phyloP scores from a whole-genome alignment of 768 basidiomycete species.

The Russula sp. region DNA sequence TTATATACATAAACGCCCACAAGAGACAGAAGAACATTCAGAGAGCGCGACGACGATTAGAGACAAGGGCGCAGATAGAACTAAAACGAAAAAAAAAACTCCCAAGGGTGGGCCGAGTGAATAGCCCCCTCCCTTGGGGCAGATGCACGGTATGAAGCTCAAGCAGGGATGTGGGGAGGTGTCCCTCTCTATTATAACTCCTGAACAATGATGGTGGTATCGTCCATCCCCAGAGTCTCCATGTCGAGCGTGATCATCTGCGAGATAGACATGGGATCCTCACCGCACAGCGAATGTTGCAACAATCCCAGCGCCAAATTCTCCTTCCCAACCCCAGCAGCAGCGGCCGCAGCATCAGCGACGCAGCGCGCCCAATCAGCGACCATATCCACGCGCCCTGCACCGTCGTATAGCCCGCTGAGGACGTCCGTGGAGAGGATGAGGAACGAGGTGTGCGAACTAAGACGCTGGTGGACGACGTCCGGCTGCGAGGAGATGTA shows the following conservation, averaged over 20 bases:
- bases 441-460: constrained; percentile 26
- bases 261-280: constrained; percentile 34
- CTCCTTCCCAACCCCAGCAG: not conserved
- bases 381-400: constrained; percentile 28
- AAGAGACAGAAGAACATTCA: not conserved
- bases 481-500: constrained; percentile 39
- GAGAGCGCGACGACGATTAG: not conserved
- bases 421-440: constrained; percentile 43
- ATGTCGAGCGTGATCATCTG: constrained; percentile 41
- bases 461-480: constrained; percentile 31
- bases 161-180: no score
- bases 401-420: constrained; percentile 33
- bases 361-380: constrained; percentile 33
- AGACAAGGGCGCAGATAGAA: no score
- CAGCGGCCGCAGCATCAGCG: constrained; percentile 21
- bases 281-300: constrained; percentile 38
- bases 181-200: no score
- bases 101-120: constrained; percentile 32
- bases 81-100: not conserved
- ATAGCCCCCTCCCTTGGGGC: constrained; percentile 47
- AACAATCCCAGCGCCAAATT: constrained; percentile 38
- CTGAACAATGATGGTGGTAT: no score
- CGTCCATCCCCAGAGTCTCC: no score
- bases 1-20: not conserved
- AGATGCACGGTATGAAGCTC: constrained; percentile 42